phyloP scores from a whole-genome alignment of 352 stramenopile genomes.

The Pythium periplocum region DNA sequence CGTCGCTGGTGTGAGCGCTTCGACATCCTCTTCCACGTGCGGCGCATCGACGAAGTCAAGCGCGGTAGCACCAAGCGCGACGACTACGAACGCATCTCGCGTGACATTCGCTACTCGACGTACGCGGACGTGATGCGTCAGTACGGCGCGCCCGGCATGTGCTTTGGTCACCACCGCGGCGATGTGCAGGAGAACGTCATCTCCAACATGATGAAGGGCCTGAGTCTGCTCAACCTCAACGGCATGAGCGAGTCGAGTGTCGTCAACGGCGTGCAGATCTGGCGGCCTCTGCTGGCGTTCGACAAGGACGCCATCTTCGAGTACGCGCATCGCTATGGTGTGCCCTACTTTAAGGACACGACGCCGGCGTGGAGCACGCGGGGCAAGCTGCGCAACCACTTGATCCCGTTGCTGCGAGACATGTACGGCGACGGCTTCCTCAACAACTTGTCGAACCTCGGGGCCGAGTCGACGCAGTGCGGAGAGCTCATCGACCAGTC shows the following conservation, averaged over 20 bases:
- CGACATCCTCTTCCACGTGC: slow-evolving; percentile 76
- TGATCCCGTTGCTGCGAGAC: slow-evolving; percentile 92
- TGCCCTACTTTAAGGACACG: slow-evolving; percentile 98
- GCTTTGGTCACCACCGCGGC: slow-evolving; percentile 95
- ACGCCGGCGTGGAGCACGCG: slow-evolving; percentile 95
- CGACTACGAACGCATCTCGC: slow-evolving; percentile 93
- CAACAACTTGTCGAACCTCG: slow-evolving; percentile 75
- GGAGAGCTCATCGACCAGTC: slow-evolving; percentile 53
- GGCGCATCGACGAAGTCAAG: slow-evolving; percentile 90
- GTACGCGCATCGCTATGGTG: slow-evolving; percentile 92
- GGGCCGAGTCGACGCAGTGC: slow-evolving; percentile 76
- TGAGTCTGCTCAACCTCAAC: slow-evolving; percentile 90
- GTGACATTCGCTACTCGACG: slow-evolving; percentile 91
- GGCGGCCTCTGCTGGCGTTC: slow-evolving; percentile 90
- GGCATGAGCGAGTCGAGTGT: slow-evolving; percentile 88
- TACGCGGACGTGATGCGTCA: slow-evolving; percentile 86
- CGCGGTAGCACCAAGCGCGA: slow-evolving; percentile 91
- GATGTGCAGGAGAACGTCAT: slow-evolving; percentile 99
- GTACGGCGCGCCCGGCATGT: slow-evolving; percentile 84
- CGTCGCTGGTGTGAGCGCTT: slow-evolving; percentile 81
- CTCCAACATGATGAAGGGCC: slow-evolving; percentile 96
- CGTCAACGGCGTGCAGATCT: slow-evolving; percentile 81
- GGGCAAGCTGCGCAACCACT: slow-evolving; percentile 93
- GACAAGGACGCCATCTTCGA: slow-evolving; percentile 94
- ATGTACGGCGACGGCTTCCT: slow-evolving; percentile 93